Base-by-base conservation (phyloP, 176 grass and related monocot species). In the Saccharum officinarum region DNA sequence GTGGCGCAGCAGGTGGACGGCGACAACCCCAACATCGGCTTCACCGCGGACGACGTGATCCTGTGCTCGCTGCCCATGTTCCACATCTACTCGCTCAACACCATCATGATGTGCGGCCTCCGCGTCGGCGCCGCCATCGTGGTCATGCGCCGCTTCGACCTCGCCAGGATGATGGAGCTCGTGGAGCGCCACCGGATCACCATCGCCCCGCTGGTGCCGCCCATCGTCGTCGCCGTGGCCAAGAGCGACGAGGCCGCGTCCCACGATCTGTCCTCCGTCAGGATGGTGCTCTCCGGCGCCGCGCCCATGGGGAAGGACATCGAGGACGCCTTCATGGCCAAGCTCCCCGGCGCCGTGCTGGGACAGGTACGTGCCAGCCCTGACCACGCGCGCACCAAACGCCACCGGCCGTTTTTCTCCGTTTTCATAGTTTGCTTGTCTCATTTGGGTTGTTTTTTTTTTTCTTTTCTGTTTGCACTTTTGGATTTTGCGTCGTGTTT, bases 1-100 rank as follows among this genome's bases (percentile, higher is more conserved):
- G 81, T 96, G 54, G 94, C 94, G 65, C 94, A 96, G 61, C 91
- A 93, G 86, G 91, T 96, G 3, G 94, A 96, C 82, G 94, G 94
- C 26, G 89, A 87, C 15, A 96, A 96, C 86, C 94, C 94, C 5
- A 91, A 96, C 72, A 76, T 96, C 37, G 84, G 84, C 12, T 75
- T 91, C 73, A 66, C 52, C 2, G 34, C 84, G n/a, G 85, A 23
- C 49, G 94, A 96, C 84, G 94, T 96, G 5, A 78, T 96, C 60
- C 91, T 96, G 8, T 96, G 91, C 82, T 70, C 92, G 25, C 89
- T 96, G 1, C 94, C 94, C 7, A 80, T 96, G 77, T 96, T 96
- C 82, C 94, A 96, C 84, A 91, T 96, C 77, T 96, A 96, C 89
- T 91, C 86, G 26, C 77, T 96, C 28, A 82, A 83, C 81, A 91